A percentile compares a stretch with the other conserved stretches of the same genome.
Conservation (phyloP, 2,329 filamentous ascomycete species). For the Xylaria sp. region DNA sequence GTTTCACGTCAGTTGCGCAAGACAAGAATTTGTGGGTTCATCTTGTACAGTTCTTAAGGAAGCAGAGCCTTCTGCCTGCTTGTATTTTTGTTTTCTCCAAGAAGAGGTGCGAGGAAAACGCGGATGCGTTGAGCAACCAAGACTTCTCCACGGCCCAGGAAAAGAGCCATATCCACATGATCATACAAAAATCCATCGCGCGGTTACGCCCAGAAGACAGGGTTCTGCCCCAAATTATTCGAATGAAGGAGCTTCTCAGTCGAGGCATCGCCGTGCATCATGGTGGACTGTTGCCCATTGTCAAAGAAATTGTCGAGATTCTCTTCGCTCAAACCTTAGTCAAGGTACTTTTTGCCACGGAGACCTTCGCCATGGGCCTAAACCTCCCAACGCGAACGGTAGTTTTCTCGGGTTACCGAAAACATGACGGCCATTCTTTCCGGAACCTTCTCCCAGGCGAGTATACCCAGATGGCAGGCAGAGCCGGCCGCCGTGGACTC, state of each 20-base stretch:
- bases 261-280: slow-evolving; percentile 96
- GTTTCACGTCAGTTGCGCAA: slow-evolving; percentile 88
- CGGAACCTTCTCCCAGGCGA: slow-evolving; percentile 92
- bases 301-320: slow-evolving; percentile 98
- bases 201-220: slow-evolving; percentile 91
- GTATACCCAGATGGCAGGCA: slow-evolving; percentile 98
- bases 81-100: slow-evolving; percentile 99
- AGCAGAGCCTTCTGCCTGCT: slow-evolving; percentile 85
- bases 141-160: slow-evolving; percentile 94
- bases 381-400: slow-evolving; percentile 96
- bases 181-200: slow-evolving; percentile 93
- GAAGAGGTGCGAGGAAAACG: slow-evolving; percentile 96
- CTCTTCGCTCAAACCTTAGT: slow-evolving; percentile 94
- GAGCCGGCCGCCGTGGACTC: slow-evolving; percentile 90
- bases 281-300: slow-evolving; percentile 91
- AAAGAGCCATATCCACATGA: slow-evolving; percentile 98
- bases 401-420: slow-evolving; percentile 96
- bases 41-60: slow-evolving; percentile 89
- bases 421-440: slow-evolving; percentile 93
- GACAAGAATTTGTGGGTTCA: slow-evolving; percentile 98
- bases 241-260: slow-evolving; percentile 84
- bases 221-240: slow-evolving; percentile 88
- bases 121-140: slow-evolving; percentile 91
- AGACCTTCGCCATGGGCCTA: slow-evolving; percentile 98
- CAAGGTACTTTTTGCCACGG: slow-evolving; percentile 96